Evolutionary conservation across 257 asterid genomes (phyloP), one percentile per base, ranked within the genome.

Genomic region (Lavandula angustifolia): DNA sequence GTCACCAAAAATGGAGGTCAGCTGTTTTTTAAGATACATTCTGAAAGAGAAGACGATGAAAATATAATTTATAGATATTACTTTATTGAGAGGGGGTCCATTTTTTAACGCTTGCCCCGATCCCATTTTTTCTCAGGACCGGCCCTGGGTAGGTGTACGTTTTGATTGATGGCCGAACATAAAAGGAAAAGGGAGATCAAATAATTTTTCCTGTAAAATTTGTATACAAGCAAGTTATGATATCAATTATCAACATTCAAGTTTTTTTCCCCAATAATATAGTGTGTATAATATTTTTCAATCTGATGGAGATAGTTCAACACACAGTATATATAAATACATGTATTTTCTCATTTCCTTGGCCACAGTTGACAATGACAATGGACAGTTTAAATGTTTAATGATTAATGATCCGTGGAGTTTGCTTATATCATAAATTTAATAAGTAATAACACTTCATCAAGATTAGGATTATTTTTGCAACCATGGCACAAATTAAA

Each of bases 371-470:
- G 63, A 70, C 40, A 50, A 41, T 13, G 55, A 53, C 53, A 43
- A 44, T 46, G 55, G 66, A 63, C 47, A 18, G 42, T 48, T 74
- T 68, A 41, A 12, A 50, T 10, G 42, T 22, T 56, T 56, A n/a
- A n/a, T n/a, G n/a, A n/a, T 59, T 10, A 51, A 64, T 42, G 38
- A 59, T 64, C 18, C n/a, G n/a, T n/a, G 57, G 50, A 69, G 69
- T 64, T 75, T 64, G 75, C 66, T 69, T 75, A 44, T 32, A 7
- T 34, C 27, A 51, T 46, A 69, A 57, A 38, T 31, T 56, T 29
- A 67, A 58, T 51, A 5, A 54, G 16, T 27, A 43, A 62, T 52
- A 12, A 12, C 62, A 60, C 29, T 17, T 32, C 57, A 62, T 52
- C 75, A 42, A 43, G 54, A 35, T 62, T 37, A 47, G 55, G 61